Evolutionary conservation across 2,329 filamentous ascomycete species (phyloP).

Genomic region (Cercospora janseana): DNA sequence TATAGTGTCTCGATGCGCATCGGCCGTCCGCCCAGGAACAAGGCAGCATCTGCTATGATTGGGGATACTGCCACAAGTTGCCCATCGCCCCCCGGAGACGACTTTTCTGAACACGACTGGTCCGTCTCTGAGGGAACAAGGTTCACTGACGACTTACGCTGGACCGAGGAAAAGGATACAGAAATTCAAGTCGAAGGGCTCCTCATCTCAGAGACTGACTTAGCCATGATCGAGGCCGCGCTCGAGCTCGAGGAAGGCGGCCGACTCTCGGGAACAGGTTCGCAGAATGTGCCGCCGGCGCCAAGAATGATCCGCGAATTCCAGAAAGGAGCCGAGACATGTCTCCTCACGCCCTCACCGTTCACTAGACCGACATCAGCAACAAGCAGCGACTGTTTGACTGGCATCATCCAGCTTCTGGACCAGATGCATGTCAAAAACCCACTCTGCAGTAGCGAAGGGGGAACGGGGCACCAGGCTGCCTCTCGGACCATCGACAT

Average conservation of each 20-base stretch:
- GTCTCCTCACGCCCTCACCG: neutral
- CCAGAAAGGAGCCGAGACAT: neutral
- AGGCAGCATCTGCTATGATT: neutral
- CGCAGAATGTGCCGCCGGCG: neutral
- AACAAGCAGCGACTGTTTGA: constrained; percentile 1
- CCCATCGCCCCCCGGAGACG: neutral
- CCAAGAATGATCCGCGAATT: neutral
- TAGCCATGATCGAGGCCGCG: neutral
- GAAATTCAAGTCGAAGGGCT: too few relatives aligned
- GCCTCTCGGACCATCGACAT: constrained; percentile 8
- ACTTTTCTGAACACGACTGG: neutral
- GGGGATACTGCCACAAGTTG: neutral
- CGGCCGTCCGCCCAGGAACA: constrained; percentile 9
- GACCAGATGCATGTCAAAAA: constrained; percentile 7
- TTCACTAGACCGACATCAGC: too few relatives aligned
- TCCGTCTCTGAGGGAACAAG: neutral
- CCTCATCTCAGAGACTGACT: neutral
- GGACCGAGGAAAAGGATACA: neutral
- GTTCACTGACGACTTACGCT: neutral
- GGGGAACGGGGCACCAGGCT: neutral
- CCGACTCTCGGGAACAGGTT: neutral
- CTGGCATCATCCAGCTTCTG: constrained; percentile 3
- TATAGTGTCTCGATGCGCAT: constrained; percentile 17
- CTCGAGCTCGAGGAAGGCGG: neutral
- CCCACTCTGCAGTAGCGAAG: neutral